Evolutionary conservation across 2,329 filamentous ascomycete species (phyloP), one percentile per base, ranked within the genome.

Genomic region (Hymenoscyphus salicellus): DNA sequence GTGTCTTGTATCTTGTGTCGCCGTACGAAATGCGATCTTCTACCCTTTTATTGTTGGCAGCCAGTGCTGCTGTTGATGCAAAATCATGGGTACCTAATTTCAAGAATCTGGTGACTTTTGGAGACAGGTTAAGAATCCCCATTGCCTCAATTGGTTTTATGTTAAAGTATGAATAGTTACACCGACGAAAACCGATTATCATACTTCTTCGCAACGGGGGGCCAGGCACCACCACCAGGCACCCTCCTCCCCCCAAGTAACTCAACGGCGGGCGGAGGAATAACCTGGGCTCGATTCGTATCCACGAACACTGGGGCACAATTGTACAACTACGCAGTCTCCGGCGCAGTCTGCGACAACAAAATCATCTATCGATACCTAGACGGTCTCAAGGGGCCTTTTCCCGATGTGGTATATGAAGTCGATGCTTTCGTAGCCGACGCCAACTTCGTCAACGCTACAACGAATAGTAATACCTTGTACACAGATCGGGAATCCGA

Each of bases 341-440:
- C 80, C 38, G 90, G 90, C 49, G 90, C 89, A 4, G 86, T 87
- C 1, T 93, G 90, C 77, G 89, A 87, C 32, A 91, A 92, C 76
- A 75, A 85, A 36, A 82, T 92, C 66, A 83, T 88, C 1, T 81
- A 83, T 14, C 84, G 89, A 6, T 80, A 76, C 55, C 79, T 86
- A 52, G 65, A 77, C 3, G 56, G 73, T 14, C 85, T 88, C 72
- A 78, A 83, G 63, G 79, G 75, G 1, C 76, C 79, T 0, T 89
- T 89, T 75, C 89, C 90, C 2, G 83, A 86, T 1, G 83, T 89
- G 0, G 73, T 84, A 0, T 88, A 89, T 69, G 82, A 89, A 75
- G 74, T 89, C 3, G 82, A 84, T 0, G 82, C 83, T 1, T 88
- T 85, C 73, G 71, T 81, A 66, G 80, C 81, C 23, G 85, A 88